Evolutionary conservation across 148 eudicot species (phyloP), one percentile per base, ranked within the genome.

Genomic region (Chenopodium quinoa): DNA sequence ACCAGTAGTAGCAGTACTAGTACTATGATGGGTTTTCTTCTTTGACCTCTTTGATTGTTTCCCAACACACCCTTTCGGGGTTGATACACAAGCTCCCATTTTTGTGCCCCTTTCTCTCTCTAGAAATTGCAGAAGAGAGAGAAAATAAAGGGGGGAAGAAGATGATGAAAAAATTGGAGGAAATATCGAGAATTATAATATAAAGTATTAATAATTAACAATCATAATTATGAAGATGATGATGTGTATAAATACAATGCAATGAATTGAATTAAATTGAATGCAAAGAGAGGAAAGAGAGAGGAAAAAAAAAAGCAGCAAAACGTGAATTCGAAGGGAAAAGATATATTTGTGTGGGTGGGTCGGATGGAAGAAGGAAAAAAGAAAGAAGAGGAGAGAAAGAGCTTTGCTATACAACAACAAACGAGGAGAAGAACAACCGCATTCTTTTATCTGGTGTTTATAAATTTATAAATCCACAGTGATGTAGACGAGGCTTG

Each of bases 81-180:
- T 86, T 79, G 98, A 94, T 20, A 90, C 91, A 78, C 98, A 94
- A 75, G 78, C 93, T 71, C 98, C 98, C 98, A 94, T 94, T 75
- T 63, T 40, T 40, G 44, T 6, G 44, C 44, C 44, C 44, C 44
- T 40, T 79, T 76, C 76, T 76, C 77, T 68, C 82, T 78, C 65
- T 31, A 34, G 9, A 19, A 73, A 66, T 69, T 69, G 31, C 50
- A 46, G 76, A 48, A 23, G 73, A 62, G 71, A 75, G 40, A 60
- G 66, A 58, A 64, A 80, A 50, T 11, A 2, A 50, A 10, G 54
- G 54, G 54, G 62, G 62, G 62, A 17, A 56, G 62, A 50, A 50
- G 70, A 50, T 2, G 34, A 74, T 12, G 23, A 3, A 58, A 29
- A 54, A 25, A 25, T 37, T 37, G 32, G 52, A n/a, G 68, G 62